phyloP scores from a whole-genome alignment of 345 rosid genomes.

The Alliaria petiolata region DNA sequence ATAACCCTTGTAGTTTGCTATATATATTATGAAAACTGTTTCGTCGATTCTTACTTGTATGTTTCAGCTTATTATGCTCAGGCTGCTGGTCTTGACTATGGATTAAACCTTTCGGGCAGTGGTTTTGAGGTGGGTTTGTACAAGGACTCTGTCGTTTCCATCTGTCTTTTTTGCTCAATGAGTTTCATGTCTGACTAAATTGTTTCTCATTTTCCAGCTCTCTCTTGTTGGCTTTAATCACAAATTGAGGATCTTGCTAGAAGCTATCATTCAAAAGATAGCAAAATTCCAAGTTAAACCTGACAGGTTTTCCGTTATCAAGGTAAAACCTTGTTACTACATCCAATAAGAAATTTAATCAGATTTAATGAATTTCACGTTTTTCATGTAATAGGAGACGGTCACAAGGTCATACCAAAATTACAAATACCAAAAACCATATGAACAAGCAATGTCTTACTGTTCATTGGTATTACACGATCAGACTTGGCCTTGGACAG shows the following conservation, averaged over 20 bases:
- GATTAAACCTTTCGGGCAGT: slow-evolving; percentile 34
- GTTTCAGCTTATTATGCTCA: slow-evolving; percentile 82
- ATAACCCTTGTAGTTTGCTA: no score
- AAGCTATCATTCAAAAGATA: slow-evolving; percentile 59
- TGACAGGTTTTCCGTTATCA: slow-evolving; percentile 71
- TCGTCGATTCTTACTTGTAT: neutral
- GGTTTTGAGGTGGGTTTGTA: slow-evolving; percentile 63
- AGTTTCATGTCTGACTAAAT: no score
- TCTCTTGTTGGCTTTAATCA: slow-evolving; percentile 74
- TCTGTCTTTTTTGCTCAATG: neutral
- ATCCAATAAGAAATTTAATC: no score
- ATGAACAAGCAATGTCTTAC: no score
- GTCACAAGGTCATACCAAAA: no score
- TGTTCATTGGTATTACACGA: no score
- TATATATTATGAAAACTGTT: no score
- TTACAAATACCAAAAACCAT: no score
- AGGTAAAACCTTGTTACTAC: slow-evolving; percentile 24
- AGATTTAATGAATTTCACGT: no score
- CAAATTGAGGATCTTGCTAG: slow-evolving; percentile 73
- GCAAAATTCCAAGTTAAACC: slow-evolving; percentile 70
- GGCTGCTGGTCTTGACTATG: slow-evolving; percentile 72
- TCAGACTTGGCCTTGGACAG: no score
- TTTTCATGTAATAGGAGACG: no score
- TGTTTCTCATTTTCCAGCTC: slow-evolving; percentile 42
- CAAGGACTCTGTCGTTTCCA: neutral